These are phyloP conservation scores for Populus alba DNA, from an alignment of 345 rosid species.

Conservation along the genomic window DNA sequence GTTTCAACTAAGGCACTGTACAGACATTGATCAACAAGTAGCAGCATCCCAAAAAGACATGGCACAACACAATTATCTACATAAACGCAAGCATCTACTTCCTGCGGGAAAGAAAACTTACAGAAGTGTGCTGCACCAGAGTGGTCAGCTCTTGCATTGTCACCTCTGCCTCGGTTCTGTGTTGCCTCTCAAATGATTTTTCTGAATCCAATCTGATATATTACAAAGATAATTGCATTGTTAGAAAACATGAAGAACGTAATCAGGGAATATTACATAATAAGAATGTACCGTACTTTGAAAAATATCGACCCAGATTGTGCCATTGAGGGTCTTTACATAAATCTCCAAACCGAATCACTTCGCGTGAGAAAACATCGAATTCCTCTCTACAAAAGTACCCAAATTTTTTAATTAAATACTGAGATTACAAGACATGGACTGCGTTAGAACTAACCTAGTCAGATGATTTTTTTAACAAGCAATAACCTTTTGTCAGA, in stretches of 20 bases:
- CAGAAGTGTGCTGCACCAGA: slow-evolving; percentile 78
- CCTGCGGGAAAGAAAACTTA: slow-evolving; percentile 33
- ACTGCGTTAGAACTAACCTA: background rate
- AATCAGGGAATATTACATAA: background rate
- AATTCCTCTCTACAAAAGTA: slow-evolving; percentile 67
- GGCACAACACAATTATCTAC: background rate
- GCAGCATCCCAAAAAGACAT: background rate
- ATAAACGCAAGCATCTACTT: background rate
- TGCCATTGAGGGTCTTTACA: slow-evolving; percentile 94
- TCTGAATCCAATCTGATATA: slow-evolving; percentile 63
- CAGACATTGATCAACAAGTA: background rate
- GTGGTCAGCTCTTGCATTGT: slow-evolving; percentile 62
- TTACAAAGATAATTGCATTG: slow-evolving; percentile 12
- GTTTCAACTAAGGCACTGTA: background rate
- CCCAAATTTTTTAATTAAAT: background rate
- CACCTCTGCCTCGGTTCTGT: slow-evolving; percentile 58
- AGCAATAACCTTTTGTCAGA: slow-evolving; percentile 78
- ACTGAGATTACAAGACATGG: background rate
- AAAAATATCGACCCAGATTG: slow-evolving; percentile 66
- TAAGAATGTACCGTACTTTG: slow-evolving; percentile 47
- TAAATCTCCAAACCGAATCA: slow-evolving; percentile 76
- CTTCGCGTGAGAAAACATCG: slow-evolving; percentile 68
- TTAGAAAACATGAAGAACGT: background rate
- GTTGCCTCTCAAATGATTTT: slow-evolving; percentile 32
- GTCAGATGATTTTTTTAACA: background rate